Base-by-base conservation (phyloP, 805 yeast genomes). In the Teunomyces pallodes region DNA sequence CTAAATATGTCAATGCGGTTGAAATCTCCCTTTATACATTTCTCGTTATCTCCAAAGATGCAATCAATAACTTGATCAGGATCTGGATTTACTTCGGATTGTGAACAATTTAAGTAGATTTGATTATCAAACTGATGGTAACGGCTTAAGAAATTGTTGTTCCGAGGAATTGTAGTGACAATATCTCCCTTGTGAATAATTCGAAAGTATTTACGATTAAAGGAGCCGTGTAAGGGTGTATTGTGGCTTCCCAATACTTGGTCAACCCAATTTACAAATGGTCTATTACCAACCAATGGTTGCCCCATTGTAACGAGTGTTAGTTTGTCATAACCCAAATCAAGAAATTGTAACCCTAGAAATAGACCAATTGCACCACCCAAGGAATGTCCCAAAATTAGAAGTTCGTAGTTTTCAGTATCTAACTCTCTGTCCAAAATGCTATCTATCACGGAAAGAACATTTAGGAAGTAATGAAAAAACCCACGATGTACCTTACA, bases 321-420 rank as follows among this genome's bases (percentile, higher is more conserved):
- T 35, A 65, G 42, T 17, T 61, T 59, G 13, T 65, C 60, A 46
- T 55, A 65, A 1, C 75, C 74, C 45, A 62, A 49, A 48, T 67
- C 72, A 9, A 68, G 54, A 45, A 62, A 67, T 46, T 72, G 68
- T 12, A 74, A 55, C 5, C 69, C 69, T 9, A 74, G 50, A 2
- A 75, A 55, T 10, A 70, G 53, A 0, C 70, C 74, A 29, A 74
- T 65, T 1, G 76, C 62, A 3, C 79, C 79, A 1, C 79, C 80
- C 43, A 74, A 46, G 2, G 78, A 60, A 38, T 61, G 64, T 4
- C 64, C 66, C 33, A 60, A 54, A n/a, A 61, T 46, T 8, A 55
- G 46, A 12, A 61, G 29, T 41, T 59, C 58, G 42, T 48, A 51
- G 40, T 50, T 45, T 12, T 46, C 42, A 38, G 17, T 39, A 10